Conservation (phyloP, 108 stramenopile species). For the Cyclotella sp. region DNA sequence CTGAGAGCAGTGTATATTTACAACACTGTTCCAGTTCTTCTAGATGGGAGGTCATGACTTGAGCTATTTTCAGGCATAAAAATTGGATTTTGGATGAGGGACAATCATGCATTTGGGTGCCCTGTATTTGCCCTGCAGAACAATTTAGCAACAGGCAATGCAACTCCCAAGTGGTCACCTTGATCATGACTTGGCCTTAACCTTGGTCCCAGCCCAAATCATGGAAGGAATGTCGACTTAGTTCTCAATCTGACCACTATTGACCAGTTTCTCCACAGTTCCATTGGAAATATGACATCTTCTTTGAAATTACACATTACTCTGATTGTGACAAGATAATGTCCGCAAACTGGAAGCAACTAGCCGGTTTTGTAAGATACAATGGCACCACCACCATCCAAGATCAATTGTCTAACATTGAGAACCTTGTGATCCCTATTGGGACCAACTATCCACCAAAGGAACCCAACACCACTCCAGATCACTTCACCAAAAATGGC, state of each 20-base stretch:
- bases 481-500: too few species aligned
- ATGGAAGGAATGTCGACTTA: conserved; percentile 37
- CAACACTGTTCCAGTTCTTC: not conserved
- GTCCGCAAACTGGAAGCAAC: not conserved
- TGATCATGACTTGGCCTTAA: conserved; percentile 39
- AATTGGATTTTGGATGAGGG: not conserved
- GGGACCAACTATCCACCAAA: not conserved
- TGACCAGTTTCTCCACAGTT: conserved; percentile 35
- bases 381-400: not conserved
- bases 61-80: not conserved
- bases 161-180: not conserved
- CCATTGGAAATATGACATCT: conserved; percentile 16
- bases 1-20: not conserved
- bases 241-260: conserved; percentile 43
- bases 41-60: not conserved
- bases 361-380: not conserved
- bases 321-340: not conserved
- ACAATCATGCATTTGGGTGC: not conserved
- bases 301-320: conserved; percentile 30
- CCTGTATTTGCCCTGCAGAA: not conserved
- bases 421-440: not conserved
- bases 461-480: too few species aligned
- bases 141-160: not conserved
- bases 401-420: not conserved
- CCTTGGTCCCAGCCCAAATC: conserved; percentile 44